Evolutionary conservation across 2,329 filamentous ascomycete genomes (phyloP).

Genomic region (Botryotinia calthae): DNA sequence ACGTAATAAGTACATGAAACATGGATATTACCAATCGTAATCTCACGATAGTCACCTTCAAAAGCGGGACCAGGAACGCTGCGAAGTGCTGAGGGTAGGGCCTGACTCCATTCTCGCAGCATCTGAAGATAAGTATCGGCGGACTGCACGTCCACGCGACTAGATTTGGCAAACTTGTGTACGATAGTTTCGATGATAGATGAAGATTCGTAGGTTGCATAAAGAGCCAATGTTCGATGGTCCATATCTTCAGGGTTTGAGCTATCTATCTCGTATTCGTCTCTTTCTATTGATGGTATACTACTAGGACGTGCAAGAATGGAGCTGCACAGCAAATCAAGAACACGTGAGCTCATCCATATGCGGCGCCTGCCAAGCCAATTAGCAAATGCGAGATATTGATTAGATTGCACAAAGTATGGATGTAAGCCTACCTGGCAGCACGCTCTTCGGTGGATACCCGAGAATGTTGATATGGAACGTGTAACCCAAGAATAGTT

Average conservation of each 20-base stretch:
- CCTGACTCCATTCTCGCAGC: conserved; percentile 8
- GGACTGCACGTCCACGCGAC: neutral
- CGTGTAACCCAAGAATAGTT: conserved; percentile 13
- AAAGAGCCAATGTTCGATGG: conserved; percentile 3
- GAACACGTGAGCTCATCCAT: conserved; percentile 15
- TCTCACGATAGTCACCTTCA: neutral
- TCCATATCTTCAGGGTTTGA: neutral
- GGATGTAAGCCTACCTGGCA: neutral
- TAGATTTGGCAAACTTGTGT: neutral
- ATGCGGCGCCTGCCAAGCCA: conserved; percentile 1
- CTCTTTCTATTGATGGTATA: conserved; percentile 11
- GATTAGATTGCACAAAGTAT: neutral
- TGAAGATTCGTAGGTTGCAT: conserved; percentile 5
- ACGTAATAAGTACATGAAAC: conserved; percentile 11
- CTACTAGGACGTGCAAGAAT: conserved; percentile 14
- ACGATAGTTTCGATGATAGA: conserved; percentile 11
- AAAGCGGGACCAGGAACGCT: neutral
- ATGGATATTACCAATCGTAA: conserved; percentile 9
- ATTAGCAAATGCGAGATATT: neutral
- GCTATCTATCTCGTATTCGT: conserved; percentile 10
- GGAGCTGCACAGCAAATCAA: conserved; percentile 11
- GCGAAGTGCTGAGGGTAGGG: conserved; percentile 14
- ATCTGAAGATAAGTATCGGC: conserved; percentile 11
- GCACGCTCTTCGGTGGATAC: neutral
- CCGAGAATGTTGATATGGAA: conserved; percentile 5